Percentiles rank a stretch among this genome's conserved stretches.
phyloP scores from a whole-genome alignment of 441 rosid species.

The Syzygium malaccense region DNA sequence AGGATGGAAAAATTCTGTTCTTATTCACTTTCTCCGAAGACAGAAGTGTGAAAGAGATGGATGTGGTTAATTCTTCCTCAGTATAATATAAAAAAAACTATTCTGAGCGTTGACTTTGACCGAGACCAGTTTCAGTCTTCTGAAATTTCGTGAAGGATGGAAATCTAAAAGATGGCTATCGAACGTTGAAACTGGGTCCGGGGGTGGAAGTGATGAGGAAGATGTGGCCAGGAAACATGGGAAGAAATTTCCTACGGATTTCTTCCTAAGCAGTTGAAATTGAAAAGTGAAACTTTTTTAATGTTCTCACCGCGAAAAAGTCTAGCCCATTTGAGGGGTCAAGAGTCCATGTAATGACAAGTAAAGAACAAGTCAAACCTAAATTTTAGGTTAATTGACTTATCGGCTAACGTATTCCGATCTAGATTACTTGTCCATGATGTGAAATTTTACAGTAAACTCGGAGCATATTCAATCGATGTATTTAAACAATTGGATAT shows the following conservation, averaged over 20 bases:
- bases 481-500: neutral
- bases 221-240: neutral
- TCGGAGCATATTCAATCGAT: neutral
- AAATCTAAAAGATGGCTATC: no score
- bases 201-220: neutral
- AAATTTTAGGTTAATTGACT: neutral
- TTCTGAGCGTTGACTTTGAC: neutral
- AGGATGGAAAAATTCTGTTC: fast-evolving
- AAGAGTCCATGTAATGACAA: neutral
- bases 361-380: neutral
- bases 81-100: no score
- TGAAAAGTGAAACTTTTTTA: fast-evolving
- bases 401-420: fast-evolving
- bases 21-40: neutral
- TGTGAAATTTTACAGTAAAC: neutral
- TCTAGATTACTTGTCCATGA: neutral
- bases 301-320: fast-evolving
- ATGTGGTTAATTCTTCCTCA: neutral
- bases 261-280: neutral
- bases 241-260: fast-evolving
- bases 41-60: neutral
- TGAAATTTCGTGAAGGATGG: neutral
- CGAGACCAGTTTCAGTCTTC: fast-evolving
- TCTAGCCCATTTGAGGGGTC: neutral
- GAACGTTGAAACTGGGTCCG: no score